A percentile compares a stretch with the other conserved stretches of the same genome.
phyloP scores from a whole-genome alignment of 2,329 filamentous ascomycete genomes.

The Sporothrix mexicana region DNA sequence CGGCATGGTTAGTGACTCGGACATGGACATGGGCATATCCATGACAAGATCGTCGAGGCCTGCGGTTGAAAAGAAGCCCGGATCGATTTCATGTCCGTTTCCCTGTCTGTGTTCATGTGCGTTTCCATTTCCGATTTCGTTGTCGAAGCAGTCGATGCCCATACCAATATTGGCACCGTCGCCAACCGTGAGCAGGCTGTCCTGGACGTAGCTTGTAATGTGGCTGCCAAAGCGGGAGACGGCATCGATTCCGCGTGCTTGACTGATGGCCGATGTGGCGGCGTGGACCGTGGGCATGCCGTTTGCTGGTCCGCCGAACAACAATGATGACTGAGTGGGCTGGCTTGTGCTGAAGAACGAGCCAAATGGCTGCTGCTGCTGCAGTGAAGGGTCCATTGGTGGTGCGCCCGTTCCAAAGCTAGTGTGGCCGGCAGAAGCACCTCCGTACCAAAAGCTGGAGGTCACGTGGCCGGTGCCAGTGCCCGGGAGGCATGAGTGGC shows the following conservation, averaged over 20 bases:
- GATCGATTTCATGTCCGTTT: neutral
- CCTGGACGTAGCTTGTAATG: conserved; percentile 19
- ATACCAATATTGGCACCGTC: neutral
- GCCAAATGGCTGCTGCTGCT: neutral
- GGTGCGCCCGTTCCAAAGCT: neutral
- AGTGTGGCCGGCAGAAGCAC: neutral
- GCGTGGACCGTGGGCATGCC: neutral
- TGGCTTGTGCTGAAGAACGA: neutral
- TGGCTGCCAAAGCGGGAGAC: conserved; percentile 15
- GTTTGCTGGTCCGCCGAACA: neutral
- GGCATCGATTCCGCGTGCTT: neutral
- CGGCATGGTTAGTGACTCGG: neutral
- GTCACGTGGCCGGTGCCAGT: neutral
- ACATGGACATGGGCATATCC: conserved; percentile 24
- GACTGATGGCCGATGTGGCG: neutral
- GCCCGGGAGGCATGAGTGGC: neutral
- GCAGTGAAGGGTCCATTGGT: neutral
- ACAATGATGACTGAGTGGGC: neutral
- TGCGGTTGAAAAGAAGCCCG: conserved; percentile 22
- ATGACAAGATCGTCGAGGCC: conserved; percentile 18
- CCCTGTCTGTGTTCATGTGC: neutral
- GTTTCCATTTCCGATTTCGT: too few relatives aligned
- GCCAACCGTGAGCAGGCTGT: neutral
- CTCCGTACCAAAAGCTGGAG: neutral
- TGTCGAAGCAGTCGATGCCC: too few relatives aligned